Conservation (phyloP, 2,329 filamentous ascomycete species). For the Xylariaceae sp. region DNA sequence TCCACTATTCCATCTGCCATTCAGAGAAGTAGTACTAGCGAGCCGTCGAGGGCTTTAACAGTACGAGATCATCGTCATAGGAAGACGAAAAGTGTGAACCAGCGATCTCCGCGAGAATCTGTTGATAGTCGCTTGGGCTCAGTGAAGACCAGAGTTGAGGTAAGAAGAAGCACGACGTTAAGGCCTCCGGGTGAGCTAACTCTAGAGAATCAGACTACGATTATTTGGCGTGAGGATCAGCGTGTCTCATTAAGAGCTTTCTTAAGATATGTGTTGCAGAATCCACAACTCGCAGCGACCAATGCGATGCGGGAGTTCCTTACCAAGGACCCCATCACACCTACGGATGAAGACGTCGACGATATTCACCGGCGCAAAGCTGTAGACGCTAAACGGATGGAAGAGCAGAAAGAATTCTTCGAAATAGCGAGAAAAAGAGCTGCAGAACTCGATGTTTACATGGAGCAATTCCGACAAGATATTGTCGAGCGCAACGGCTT, state of each 20-base stretch:
- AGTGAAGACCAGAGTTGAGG: conserved; percentile 28
- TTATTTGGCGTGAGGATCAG: conserved; percentile 81
- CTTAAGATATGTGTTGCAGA: conserved; percentile 77
- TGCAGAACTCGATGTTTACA: conserved; percentile 91
- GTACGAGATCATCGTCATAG: conserved; percentile 40
- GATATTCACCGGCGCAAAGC: conserved; percentile 76
- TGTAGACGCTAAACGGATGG: conserved; percentile 80
- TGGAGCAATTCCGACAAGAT: conserved; percentile 79
- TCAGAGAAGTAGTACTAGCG: conserved; percentile 29
- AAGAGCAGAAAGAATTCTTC: conserved; percentile 92
- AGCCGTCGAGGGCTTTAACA: conserved; percentile 38
- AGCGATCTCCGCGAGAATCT: conserved; percentile 39
- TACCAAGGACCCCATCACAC: conserved; percentile 62
- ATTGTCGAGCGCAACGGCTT: conserved; percentile 73
- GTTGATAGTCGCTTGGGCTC: conserved; percentile 40
- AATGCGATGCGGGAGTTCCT: conserved; percentile 82
- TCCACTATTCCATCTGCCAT: conserved; percentile 53
- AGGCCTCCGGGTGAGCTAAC: conserved; percentile 30
- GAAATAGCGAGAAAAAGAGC: conserved; percentile 89
- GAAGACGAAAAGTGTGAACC: conserved; percentile 35
- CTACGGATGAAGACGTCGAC: conserved; percentile 74
- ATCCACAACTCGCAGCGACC: conserved; percentile 76
- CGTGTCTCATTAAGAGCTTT: conserved; percentile 88
- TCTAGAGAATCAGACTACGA: conserved; percentile 40
- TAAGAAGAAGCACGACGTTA: conserved; percentile 12